Base-by-base conservation (phyloP, 331 rosid genomes). In the Stylosanthes scabra region DNA sequence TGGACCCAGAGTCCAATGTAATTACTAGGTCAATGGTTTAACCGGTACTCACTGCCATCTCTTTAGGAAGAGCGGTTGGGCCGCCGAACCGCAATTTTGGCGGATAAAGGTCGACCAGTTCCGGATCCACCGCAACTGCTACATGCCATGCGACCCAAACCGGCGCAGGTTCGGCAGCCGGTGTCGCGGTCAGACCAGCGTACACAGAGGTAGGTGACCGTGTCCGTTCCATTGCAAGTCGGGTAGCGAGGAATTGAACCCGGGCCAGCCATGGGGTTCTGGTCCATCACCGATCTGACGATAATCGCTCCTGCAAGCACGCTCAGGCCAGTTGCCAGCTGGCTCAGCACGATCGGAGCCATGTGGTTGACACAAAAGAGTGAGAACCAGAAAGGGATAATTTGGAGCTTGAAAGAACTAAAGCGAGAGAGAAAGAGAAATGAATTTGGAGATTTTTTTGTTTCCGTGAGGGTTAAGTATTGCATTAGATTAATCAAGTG, bases 121-220 rank as follows among this genome's bases (percentile, higher is more conserved):
- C 98, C 98, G 15, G 90, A 34, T 6, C 98, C 98, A 16, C 98
- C 98, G 16, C 98, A 93, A 73, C 90, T 93, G 80, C 65, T 78
- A 64, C 97, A 93, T 20, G 46, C 70, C 89, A 83, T 87, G 15
- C 92, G 92, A 65, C 98, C 97, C 34, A 96, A 91, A 13, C 98
- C 96, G 60, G 97, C 46, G 54, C 98, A 93, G 0, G 92, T 83
- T 66, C 96, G 78, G 69, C 96, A 93, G 10, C 98, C 98, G 9
- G 72, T 9, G 39, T 91, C 98, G 8, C 97, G 86, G 25, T 93
- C 97, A 28, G 97, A 89, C 98, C 98, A 93, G 7, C 97, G 93
- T 11, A 90, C 66, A 60, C 98, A 93, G 47, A 93, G 41, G 84
- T 97, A 93, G 16, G 85, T 44, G 70, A 93, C 91, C 11, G 86